Evolutionary conservation across 2,329 filamentous ascomycete species (phyloP), one percentile per base, ranked within the genome.

Genomic region (Myotisia sp.): DNA sequence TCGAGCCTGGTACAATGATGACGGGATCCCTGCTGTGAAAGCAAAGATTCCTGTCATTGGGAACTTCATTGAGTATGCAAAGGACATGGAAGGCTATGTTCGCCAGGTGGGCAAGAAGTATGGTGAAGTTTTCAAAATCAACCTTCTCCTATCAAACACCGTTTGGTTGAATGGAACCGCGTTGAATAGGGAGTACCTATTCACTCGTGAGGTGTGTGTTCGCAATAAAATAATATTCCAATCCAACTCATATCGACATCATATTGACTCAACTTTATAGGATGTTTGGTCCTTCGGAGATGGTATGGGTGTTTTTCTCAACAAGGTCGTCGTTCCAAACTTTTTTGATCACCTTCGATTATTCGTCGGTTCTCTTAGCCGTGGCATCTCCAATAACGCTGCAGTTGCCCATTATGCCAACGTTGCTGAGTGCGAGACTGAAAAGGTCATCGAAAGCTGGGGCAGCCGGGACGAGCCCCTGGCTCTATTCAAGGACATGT

Each of bases 271-370:
- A 3, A 12, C 22, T 3, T 26, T 6, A 26, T 28, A 37, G 35
- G 35, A 43, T 17, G 34, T 39, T 20, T 43, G 41, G 41, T 43
- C 41, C 7, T 43, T 42, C 13, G 41, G 41, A 10, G 41, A 42
- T 28, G 39, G 39, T 8, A 42, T 43, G 41, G 39, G 41, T 4
- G 29, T 43, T 9, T 43, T 42, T 28, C 34, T 43, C n/a, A 39
- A 41, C 36, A 41, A 42, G 20, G 39, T 43, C 14, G 39, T 40
- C 3, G 31, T 33, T n/a, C 39, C 41, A 14, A 39, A 39, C 26
- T 43, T 42, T 29, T 43, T 42, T 22, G 26, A 33, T 8, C 36
- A 43, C 26, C 34, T 43, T 8, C 37, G 35, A 19, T 29, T 29
- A 5, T 31, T 41, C 16, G 37, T 42, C 14, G 37, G 29, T 12